Evolutionary conservation across 805 yeast genomes (phyloP).

Genomic region (Pichia deserticola): DNA sequence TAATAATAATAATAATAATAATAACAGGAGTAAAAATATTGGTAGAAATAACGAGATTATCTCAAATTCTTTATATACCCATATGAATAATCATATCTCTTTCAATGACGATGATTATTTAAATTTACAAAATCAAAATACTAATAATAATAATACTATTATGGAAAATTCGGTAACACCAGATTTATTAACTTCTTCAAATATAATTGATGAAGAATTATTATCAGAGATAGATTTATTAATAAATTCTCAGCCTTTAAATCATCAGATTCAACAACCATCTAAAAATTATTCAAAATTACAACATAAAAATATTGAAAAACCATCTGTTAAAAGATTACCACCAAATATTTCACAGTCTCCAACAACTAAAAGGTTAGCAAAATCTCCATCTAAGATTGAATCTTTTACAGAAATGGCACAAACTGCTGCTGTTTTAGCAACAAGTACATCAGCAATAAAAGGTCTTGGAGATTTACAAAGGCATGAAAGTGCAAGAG

Average conservation of each 20-base stretch:
- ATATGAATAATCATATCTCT: background rate
- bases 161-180: too few relatives aligned
- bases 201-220: background rate
- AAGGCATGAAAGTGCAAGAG: constrained; percentile 4
- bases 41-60: too few relatives aligned
- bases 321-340: constrained; percentile 3
- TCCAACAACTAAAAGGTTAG: constrained; percentile 1
- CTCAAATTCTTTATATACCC: background rate
- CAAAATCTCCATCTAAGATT: background rate
- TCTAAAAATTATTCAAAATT: background rate
- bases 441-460: background rate
- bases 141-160: too few relatives aligned
- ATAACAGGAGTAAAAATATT: background rate
- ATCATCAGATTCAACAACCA: background rate
- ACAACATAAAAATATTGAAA: background rate
- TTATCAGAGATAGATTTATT: constrained; percentile 1
- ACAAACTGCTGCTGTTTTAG: constrained; percentile 6
- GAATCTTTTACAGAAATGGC: constrained; percentile 2
- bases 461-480: background rate
- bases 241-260: background rate
- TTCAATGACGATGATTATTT: background rate
- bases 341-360: background rate
- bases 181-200: background rate
- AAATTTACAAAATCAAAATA: background rate
- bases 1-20: background rate